phyloP scores from a whole-genome alignment of 2,329 filamentous ascomycete genomes.

The Elsinoe arachidis region DNA sequence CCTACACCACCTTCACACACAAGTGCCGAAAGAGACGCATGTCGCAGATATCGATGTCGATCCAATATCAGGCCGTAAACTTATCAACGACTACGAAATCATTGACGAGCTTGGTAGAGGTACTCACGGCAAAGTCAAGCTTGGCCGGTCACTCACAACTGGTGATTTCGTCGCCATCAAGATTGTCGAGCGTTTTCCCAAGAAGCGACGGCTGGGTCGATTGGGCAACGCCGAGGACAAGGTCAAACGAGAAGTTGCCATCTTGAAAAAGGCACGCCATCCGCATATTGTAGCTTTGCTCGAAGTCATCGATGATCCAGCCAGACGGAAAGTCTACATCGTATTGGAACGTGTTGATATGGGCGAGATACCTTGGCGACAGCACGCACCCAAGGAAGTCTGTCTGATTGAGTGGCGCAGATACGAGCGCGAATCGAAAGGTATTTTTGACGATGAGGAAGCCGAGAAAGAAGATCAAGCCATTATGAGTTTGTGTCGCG shows the following conservation, averaged over 20 bases:
- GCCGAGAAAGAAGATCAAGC: slow-evolving; percentile 36
- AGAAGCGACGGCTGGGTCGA: slow-evolving; percentile 79
- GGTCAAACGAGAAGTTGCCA: slow-evolving; percentile 92
- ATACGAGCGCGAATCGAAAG: slow-evolving; percentile 61
- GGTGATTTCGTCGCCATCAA: slow-evolving; percentile 88
- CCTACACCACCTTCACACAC: slow-evolving; percentile 41
- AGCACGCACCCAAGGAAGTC: slow-evolving; percentile 75
- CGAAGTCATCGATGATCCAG: slow-evolving; percentile 95
- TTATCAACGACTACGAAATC: slow-evolving; percentile 97
- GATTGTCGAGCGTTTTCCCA: slow-evolving; percentile 93
- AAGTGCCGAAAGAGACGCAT: slow-evolving; percentile 58
- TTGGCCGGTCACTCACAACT: slow-evolving; percentile 71
- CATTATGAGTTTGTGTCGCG: slow-evolving; percentile 38
- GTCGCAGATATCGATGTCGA: slow-evolving; percentile 87
- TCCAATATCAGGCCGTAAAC: slow-evolving; percentile 78
- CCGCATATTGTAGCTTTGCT: slow-evolving; percentile 93
- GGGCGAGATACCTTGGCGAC: slow-evolving; percentile 90
- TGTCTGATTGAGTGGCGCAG: slow-evolving; percentile 73
- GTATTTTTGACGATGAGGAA: slow-evolving; percentile 35
- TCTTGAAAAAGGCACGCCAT: slow-evolving; percentile 95
- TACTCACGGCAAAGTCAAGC: slow-evolving; percentile 95
- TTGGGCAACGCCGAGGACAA: slow-evolving; percentile 65
- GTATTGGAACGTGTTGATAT: slow-evolving; percentile 91
- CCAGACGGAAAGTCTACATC: slow-evolving; percentile 96
- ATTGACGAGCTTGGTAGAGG: slow-evolving; percentile 93